Percentiles rank a stretch among this genome's conserved stretches.
Conservation (phyloP, 2,329 filamentous ascomycete species). For the Chaetomiaceae sp. region DNA sequence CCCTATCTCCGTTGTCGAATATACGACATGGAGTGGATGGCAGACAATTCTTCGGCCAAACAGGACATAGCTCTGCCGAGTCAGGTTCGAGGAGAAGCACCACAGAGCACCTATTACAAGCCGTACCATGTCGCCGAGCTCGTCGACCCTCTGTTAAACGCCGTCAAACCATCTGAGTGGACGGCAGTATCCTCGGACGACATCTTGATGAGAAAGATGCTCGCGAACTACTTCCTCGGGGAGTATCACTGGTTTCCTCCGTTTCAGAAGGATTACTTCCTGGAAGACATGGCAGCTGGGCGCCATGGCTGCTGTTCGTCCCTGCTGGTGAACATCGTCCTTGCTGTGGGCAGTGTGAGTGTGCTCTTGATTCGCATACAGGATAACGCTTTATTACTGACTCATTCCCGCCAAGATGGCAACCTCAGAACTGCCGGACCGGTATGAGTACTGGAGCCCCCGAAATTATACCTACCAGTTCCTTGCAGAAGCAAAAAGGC, state of each 20-base stretch:
- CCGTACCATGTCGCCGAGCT: constrained; percentile 28
- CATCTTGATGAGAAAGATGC: constrained; percentile 24
- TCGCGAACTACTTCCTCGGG: constrained; percentile 24
- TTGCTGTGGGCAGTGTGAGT: constrained; percentile 31
- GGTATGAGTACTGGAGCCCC: constrained; percentile 37
- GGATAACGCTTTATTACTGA: not conserved
- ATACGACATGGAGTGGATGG: constrained; percentile 23
- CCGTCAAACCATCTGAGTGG: constrained; percentile 27
- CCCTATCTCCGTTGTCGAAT: constrained; percentile 29
- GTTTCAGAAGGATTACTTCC: constrained; percentile 29
- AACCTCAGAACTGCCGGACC: constrained; percentile 26
- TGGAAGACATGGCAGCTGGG: constrained; percentile 28
- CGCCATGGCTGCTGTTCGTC: constrained; percentile 27
- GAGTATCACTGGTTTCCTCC: constrained; percentile 22
- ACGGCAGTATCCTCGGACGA: constrained; percentile 29
- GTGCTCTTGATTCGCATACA: not conserved
- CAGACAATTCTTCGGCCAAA: not conserved
- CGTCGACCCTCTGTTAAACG: constrained; percentile 24
- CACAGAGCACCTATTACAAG: not conserved
- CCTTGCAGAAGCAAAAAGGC: constrained; percentile 36
- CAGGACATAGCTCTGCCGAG: not conserved
- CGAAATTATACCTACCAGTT: constrained; percentile 35
- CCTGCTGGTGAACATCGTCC: constrained; percentile 28
- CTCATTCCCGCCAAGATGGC: too few species aligned
- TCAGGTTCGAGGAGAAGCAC: not conserved